Conservation (phyloP, 768 basidiomycete species). For the Russula earlei region DNA sequence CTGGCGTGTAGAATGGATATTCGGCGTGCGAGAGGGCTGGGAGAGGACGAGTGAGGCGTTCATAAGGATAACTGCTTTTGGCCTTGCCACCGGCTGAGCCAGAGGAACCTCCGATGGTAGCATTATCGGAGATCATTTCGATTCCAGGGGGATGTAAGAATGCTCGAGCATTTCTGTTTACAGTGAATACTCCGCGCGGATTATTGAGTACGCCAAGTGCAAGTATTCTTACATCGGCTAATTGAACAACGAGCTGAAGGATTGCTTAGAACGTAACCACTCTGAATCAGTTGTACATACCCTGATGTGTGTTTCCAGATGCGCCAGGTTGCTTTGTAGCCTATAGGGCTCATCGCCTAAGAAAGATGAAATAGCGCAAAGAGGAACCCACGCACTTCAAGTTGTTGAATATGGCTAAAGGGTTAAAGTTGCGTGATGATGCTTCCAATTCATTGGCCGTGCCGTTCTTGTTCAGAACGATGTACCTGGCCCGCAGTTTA, state of each 20-base stretch:
- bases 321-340: constrained; percentile 56
- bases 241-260: constrained; percentile 53
- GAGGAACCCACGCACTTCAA: constrained; percentile 48
- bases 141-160: constrained; percentile 67
- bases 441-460: constrained; percentile 62
- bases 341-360: constrained; percentile 28
- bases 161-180: constrained; percentile 59
- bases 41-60: constrained; percentile 44
- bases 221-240: constrained; percentile 64
- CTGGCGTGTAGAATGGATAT: constrained; percentile 68
- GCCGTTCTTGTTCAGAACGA: constrained; percentile 68
- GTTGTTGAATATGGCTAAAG: constrained; percentile 58
- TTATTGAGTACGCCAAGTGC: constrained; percentile 57
- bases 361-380: neutral
- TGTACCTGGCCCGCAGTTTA: constrained; percentile 39
- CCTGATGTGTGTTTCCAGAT: constrained; percentile 56
- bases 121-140: constrained; percentile 23
- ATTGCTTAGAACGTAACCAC: neutral
- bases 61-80: constrained; percentile 15
- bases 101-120: neutral
- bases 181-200: constrained; percentile 44
- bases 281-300: constrained; percentile 32
- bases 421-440: constrained; percentile 60
- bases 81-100: neutral
- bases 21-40: constrained; percentile 47